Evolutionary conservation across 1,139 yeast species (phyloP).

Genomic region (Taphrina flavorubra): DNA sequence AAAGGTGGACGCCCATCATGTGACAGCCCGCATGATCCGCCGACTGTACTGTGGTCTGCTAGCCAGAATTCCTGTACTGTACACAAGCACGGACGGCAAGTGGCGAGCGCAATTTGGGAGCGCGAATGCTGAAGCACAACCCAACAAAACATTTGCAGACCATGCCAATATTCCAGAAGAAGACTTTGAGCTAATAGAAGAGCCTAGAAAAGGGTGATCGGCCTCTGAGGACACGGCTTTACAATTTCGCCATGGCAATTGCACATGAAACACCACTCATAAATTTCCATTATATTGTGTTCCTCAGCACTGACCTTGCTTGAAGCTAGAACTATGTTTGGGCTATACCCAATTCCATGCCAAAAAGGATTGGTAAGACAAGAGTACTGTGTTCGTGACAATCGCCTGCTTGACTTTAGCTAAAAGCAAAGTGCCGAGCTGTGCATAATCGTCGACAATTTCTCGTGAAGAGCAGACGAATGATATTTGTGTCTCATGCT

Average conservation of each 20-base stretch:
- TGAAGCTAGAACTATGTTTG: too few relatives aligned
- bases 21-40: conserved; percentile 7
- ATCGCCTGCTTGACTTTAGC: too few relatives aligned
- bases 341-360: too few relatives aligned
- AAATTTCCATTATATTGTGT: too few relatives aligned
- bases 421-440: not conserved
- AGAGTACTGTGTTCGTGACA: too few relatives aligned
- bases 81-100: not conserved
- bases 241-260: too few relatives aligned
- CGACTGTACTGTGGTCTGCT: conserved; percentile 9
- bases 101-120: conserved; percentile 6
- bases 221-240: too few relatives aligned
- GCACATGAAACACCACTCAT: too few relatives aligned
- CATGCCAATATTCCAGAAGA: not conserved
- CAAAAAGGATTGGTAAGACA: too few relatives aligned
- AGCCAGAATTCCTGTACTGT: conserved; percentile 1
- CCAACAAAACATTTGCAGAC: not conserved
- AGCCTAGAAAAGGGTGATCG: not conserved
- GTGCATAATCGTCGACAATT: not conserved
- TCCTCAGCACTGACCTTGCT: too few relatives aligned
- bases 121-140: not conserved
- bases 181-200: not conserved
- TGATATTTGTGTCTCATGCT: too few relatives aligned
- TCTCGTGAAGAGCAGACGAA: too few relatives aligned
- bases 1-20: conserved; percentile 7